These are phyloP conservation scores for Ophiocordyceps camponoti-rufipedis DNA, from an alignment of 2,329 filamentous ascomycete species.

Conservation along the genomic window DNA sequence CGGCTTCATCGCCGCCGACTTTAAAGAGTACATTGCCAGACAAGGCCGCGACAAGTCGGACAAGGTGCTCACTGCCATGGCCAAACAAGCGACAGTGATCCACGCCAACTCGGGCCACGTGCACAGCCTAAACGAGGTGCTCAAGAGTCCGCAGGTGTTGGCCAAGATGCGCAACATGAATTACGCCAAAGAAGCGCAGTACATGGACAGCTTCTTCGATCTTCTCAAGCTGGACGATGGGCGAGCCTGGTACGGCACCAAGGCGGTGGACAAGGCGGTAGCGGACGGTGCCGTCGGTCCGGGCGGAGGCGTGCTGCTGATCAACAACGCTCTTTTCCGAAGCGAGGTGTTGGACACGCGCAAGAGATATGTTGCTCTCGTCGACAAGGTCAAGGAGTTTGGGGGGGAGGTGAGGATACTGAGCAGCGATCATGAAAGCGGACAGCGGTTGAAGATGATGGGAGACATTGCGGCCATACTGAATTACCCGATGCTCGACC, in stretches of 20 bases:
- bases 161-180: conserved; percentile 70
- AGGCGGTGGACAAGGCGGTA: conserved; percentile 66
- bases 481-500: conserved; percentile 70
- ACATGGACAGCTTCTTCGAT: conserved; percentile 72
- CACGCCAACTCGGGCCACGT: conserved; percentile 75
- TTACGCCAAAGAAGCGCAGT: conserved; percentile 63
- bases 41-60: conserved; percentile 40
- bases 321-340: conserved; percentile 77
- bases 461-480: conserved; percentile 80
- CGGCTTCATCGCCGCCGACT: conserved; percentile 68
- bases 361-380: conserved; percentile 65
- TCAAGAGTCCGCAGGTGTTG: conserved; percentile 64
- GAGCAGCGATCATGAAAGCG: conserved; percentile 88
- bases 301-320: conserved; percentile 67
- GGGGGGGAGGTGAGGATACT: conserved; percentile 81
- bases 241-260: conserved; percentile 75
- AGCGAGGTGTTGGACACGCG: conserved; percentile 61
- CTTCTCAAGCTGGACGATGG: conserved; percentile 71
- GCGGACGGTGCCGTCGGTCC: conserved; percentile 75
- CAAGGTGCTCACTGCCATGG: conserved; percentile 47
- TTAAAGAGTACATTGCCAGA: conserved; percentile 54
- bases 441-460: conserved; percentile 62
- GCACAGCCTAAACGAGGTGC: conserved; percentile 72
- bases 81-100: conserved; percentile 50
- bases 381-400: conserved; percentile 72